These are phyloP conservation scores for Vitis rotundifolia DNA, from an alignment of 164 flowering plant species.

Conservation along the genomic window DNA sequence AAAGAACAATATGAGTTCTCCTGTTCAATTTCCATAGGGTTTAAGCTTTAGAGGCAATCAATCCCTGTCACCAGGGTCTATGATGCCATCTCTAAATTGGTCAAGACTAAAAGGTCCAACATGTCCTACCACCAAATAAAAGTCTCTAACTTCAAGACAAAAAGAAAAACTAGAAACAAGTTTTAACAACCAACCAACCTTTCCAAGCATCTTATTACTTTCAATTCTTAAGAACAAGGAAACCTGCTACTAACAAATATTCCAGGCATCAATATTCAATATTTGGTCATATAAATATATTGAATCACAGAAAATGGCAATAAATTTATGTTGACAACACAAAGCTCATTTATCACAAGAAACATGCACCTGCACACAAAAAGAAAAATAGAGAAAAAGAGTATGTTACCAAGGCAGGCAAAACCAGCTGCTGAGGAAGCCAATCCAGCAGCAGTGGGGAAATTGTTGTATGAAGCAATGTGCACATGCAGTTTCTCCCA, in stretches of 20 bases:
- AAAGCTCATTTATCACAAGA: no score
- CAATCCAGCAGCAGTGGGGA: constrained; percentile 97
- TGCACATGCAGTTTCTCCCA: constrained; percentile 85
- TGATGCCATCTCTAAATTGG: no score
- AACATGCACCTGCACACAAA: no score
- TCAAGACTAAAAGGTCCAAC: no score
- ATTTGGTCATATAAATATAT: neutral
- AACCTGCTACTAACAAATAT: neutral
- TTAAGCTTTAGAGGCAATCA: no score
- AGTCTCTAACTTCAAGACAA: neutral
- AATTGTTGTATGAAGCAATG: constrained; percentile 88
- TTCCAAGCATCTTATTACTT: neutral
- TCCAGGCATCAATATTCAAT: neutral
- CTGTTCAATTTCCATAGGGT: no score
- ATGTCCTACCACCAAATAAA: no score
- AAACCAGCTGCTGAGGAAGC: constrained; percentile 99
- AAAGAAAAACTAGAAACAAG: neutral
- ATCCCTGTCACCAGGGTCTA: no score
- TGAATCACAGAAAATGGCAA: no score
- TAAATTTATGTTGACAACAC: no score
- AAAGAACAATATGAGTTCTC: no score
- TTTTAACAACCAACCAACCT: neutral
- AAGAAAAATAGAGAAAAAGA: neutral
- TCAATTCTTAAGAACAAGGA: neutral
- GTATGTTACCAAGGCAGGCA: constrained; percentile 82